Evolutionary conservation across 352 stramenopile genomes (phyloP), one percentile per base, ranked within the genome.

Genomic region (Pythium coloratum): DNA sequence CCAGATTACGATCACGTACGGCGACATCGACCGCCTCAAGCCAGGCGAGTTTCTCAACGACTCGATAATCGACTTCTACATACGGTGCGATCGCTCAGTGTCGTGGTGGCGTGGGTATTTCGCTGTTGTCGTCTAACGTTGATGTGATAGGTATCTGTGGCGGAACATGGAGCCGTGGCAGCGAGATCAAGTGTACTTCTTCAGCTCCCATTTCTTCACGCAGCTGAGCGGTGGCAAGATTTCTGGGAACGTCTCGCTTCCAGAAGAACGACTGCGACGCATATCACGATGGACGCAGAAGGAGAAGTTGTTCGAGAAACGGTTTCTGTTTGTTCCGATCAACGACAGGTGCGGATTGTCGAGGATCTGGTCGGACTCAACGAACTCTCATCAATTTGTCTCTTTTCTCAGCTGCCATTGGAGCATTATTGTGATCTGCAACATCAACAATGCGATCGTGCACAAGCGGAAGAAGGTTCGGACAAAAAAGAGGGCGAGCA

Each of bases 141-240:
- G 5, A 33, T 9, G 18, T 42, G 18, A 24, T 40, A 92, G 84
- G 30, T 92, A 89, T 56, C 55, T 90, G 13, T 91, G 82, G 83
- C 77, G 85, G 0, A 83, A 94, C 64, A 65, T 91, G 47, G 72
- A 84, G 33, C 16, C 66, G 16, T 86, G 76, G 76, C 83, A 92
- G 44, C 73, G 84, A 57, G 61, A 89, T 26, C 63, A 80, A 49
- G 81, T 93, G 30, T 94, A 98, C 65, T 94, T 98, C 64, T 99
- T 98, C 70, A 97, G 90, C 24, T 97, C 94, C 13, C 94, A 98
- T 73, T 99, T 99, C 61, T 98, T 97, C 77, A 96, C 95, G 28
- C 96, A 94, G 30, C 69, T 99, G 10, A 80, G 85, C 60, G 79
- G 91, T 24, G 75, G 89, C 26, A 67, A 59, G 20, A 32, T 70